Conservation (phyloP, 768 basidiomycete genomes). For the Amanita brunnescens region DNA sequence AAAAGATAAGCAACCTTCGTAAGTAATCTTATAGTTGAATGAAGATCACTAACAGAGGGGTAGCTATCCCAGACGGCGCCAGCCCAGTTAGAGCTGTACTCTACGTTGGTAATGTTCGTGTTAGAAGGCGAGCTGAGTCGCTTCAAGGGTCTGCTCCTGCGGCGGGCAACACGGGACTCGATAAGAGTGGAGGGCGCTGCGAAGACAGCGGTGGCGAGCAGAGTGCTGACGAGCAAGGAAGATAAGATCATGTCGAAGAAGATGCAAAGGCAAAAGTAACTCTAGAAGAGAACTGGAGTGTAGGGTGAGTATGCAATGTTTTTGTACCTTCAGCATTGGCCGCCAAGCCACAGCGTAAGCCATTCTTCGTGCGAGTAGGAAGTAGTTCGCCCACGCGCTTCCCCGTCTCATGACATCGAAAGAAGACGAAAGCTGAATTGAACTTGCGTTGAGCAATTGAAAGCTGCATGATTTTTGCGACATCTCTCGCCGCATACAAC, state of each 20-base stretch:
- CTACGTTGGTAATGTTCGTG: background rate
- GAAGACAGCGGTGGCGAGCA: background rate
- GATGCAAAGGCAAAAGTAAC: background rate
- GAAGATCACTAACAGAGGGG: background rate
- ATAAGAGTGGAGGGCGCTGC: background rate
- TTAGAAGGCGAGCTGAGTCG: background rate
- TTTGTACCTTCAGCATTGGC: conserved; percentile 3
- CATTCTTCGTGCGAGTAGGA: too few relatives aligned
- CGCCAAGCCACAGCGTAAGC: background rate
- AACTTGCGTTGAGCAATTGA: too few relatives aligned
- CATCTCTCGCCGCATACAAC: too few relatives aligned
- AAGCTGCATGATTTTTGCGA: too few relatives aligned
- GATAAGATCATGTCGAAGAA: background rate
- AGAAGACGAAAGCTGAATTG: too few relatives aligned
- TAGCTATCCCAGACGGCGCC: background rate
- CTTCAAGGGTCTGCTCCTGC: background rate
- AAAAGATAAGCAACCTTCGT: conserved; percentile 1
- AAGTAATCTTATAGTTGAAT: conserved; percentile 11
- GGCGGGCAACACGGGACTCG: background rate
- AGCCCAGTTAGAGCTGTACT: background rate
- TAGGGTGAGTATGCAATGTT: background rate
- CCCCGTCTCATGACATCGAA: too few relatives aligned
- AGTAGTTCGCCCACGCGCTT: too few relatives aligned
- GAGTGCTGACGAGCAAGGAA: background rate
- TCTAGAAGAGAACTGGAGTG: background rate